These are phyloP conservation scores for Aspergillus kassunensis DNA, from an alignment of 495 filamentous ascomycete genomes.

Conservation along the genomic window DNA sequence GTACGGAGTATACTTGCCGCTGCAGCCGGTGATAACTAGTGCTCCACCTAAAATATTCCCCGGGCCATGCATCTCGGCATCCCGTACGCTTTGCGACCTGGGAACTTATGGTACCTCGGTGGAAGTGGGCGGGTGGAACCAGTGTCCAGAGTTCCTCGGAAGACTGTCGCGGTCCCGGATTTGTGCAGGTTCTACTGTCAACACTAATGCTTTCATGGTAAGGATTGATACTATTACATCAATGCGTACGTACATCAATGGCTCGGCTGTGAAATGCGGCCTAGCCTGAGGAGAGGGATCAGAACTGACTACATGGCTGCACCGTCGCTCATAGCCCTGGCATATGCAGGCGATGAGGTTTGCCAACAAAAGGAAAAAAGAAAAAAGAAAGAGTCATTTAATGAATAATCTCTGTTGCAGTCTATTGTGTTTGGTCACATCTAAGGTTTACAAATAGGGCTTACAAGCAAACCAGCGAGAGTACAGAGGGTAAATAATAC, in stretches of 20 bases:
- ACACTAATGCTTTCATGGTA: neutral
- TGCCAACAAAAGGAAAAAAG: no score
- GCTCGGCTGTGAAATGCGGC: no score
- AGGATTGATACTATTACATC: neutral
- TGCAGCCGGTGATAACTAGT: neutral
- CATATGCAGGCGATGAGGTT: no score
- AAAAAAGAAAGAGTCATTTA: no score
- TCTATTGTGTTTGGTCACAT: no score
- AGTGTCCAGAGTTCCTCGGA: neutral
- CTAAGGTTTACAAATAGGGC: neutral
- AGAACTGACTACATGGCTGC: no score
- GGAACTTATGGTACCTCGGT: neutral
- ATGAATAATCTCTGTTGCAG: no score
- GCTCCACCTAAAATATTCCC: neutral
- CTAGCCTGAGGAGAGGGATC: no score
- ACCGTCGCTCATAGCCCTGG: no score
- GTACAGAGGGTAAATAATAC: neutral
- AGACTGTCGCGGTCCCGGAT: neutral
- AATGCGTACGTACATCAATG: no score
- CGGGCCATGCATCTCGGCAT: neutral
- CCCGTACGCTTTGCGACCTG: neutral
- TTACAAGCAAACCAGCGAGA: neutral
- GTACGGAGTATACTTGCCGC: neutral
- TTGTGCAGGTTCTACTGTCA: neutral
- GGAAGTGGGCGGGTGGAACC: neutral